Evolutionary conservation across 2,329 filamentous ascomycete genomes (phyloP).

Genomic region (Nothophaeocryptopus gaeumannii): DNA sequence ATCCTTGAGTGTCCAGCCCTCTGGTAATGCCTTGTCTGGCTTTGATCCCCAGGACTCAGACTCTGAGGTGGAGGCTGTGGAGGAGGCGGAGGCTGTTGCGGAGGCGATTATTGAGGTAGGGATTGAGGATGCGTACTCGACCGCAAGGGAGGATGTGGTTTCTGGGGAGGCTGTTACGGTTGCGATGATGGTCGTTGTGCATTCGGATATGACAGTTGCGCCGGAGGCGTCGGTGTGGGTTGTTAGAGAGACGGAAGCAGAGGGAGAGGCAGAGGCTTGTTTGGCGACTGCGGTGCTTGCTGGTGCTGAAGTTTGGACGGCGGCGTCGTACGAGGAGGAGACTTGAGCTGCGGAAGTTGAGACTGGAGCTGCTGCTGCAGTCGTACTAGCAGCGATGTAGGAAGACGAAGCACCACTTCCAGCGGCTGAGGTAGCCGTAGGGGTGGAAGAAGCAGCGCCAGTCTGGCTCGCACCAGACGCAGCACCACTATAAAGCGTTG

Average conservation of each 20-base stretch:
- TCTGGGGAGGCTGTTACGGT: slow-evolving; percentile 4
- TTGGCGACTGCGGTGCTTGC: not conserved
- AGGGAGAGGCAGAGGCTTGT: slow-evolving; percentile 2
- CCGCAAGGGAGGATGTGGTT: not conserved
- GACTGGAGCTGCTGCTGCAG: slow-evolving; percentile 2
- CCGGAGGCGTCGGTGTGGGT: slow-evolving; percentile 14
- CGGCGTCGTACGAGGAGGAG: slow-evolving; percentile 1
- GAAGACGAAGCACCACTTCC: slow-evolving; percentile 4
- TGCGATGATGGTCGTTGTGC: slow-evolving; percentile 16
- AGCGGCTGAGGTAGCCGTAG: not conserved
- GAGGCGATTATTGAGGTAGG: not conserved
- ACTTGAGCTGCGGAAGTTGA: slow-evolving; percentile 1
- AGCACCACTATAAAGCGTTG: slow-evolving; percentile 33
- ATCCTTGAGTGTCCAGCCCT: slow-evolving; percentile 28
- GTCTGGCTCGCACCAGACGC: slow-evolving; percentile 11
- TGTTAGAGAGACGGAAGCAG: not conserved
- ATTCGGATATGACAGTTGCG: slow-evolving; percentile 24
- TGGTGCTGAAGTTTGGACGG: no score
- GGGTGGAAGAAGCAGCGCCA: slow-evolving; percentile 2
- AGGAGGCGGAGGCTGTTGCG: slow-evolving; percentile 1
- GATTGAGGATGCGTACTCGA: not conserved
- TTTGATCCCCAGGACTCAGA: slow-evolving; percentile 6
- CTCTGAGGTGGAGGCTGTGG: slow-evolving; percentile 6
- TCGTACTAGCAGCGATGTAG: slow-evolving; percentile 5
- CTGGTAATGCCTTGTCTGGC: slow-evolving; percentile 27